phyloP scores from a whole-genome alignment of 129 eudicot species.

The carrot (Daucus carota) region DNA sequence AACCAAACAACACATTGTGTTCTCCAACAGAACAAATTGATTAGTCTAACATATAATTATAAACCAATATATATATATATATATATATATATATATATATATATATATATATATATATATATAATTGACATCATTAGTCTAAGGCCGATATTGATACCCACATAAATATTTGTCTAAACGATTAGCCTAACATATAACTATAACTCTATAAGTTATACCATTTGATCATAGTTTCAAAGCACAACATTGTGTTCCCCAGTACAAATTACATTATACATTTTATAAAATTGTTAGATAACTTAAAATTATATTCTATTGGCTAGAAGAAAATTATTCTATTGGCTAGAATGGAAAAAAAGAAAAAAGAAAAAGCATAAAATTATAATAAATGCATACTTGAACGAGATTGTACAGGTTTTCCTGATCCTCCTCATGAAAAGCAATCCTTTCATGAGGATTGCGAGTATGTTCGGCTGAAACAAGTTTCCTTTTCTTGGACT shows the following conservation, averaged over 20 bases:
- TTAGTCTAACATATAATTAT: too few relatives aligned
- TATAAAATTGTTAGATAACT: not conserved
- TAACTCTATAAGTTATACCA: not conserved
- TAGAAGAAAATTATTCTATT: too few relatives aligned
- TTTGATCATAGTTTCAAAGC: not conserved
- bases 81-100: too few relatives aligned
- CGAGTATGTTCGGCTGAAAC: conserved; percentile 10
- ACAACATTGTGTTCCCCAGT: not conserved
- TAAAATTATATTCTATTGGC: not conserved
- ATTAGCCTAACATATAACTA: not conserved
- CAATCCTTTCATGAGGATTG: conserved; percentile 39
- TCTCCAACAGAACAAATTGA: not conserved
- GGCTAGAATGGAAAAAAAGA: not conserved
- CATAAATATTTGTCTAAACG: not conserved
- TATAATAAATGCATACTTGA: conserved; percentile 43
- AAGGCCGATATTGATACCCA: not conserved
- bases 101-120: too few relatives aligned
- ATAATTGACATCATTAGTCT: too few relatives aligned
- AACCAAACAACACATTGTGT: not conserved
- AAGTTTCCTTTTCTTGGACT: conserved; percentile 57
- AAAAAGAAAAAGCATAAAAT: not conserved
- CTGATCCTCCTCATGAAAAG: conserved; percentile 89
- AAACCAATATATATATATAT: too few relatives aligned
- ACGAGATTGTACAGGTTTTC: conserved; percentile 92
- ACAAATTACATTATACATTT: not conserved